phyloP scores from a whole-genome alignment of 2,329 filamentous ascomycete genomes.

The Paraphaeosphaeria minitans region DNA sequence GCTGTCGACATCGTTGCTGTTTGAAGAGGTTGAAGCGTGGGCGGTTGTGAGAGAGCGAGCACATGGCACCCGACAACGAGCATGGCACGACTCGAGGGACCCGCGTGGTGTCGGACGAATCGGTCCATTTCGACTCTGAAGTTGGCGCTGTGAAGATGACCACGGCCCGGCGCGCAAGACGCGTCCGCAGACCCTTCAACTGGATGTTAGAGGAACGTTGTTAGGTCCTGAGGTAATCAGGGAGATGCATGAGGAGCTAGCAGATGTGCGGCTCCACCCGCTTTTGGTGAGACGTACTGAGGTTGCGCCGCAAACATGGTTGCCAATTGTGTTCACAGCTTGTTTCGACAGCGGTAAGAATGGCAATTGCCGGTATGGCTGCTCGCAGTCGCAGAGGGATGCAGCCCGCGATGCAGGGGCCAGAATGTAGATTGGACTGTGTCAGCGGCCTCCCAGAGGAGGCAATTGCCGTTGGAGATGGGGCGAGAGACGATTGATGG shows the following conservation, averaged over 20 bases:
- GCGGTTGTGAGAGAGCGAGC: neutral
- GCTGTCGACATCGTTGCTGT: constrained; percentile 2
- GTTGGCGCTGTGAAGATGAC: neutral
- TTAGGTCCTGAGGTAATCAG: constrained; percentile 35
- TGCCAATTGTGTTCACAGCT: neutral
- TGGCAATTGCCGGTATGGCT: neutral
- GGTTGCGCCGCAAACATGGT: constrained; percentile 19
- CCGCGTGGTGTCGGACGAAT: neutral
- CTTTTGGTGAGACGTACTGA: constrained; percentile 30
- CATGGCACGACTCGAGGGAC: neutral
- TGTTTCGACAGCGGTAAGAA: neutral
- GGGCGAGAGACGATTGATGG: neutral
- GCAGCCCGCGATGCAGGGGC: constrained; percentile 5
- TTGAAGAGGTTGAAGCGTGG: neutral
- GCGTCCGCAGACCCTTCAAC: constrained; percentile 18
- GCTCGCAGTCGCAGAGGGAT: neutral
- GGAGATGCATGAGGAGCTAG: constrained; percentile 21
- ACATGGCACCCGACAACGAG: neutral
- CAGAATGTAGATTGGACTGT: neutral
- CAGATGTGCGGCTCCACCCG: constrained; percentile 22
- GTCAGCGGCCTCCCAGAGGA: constrained; percentile 1
- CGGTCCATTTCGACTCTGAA: neutral
- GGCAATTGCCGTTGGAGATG: neutral
- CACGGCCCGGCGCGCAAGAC: constrained; percentile 19
- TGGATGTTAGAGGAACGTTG: constrained; percentile 25